phyloP scores from a whole-genome alignment of 192 early-diverging fungal species.

The Neocallimastix lanati region DNA sequence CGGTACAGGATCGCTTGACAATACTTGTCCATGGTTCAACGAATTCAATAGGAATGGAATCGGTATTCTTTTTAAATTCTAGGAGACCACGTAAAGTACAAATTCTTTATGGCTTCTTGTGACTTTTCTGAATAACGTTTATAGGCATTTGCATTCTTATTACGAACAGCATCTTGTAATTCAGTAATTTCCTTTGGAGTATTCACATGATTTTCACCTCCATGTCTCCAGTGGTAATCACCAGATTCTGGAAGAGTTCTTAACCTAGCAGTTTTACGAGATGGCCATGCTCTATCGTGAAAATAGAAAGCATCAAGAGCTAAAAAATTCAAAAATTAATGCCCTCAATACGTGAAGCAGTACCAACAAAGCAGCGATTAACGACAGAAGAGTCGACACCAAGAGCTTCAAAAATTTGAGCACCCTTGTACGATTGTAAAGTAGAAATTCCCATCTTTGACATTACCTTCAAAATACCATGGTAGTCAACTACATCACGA shows the following conservation, averaged over 20 bases:
- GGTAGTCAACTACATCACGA: constrained; percentile 66
- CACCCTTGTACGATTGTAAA: constrained; percentile 92
- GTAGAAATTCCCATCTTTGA: constrained; percentile 99
- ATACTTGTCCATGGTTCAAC: constrained; percentile 94
- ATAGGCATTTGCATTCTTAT: constrained; percentile 77
- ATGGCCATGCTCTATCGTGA: constrained; percentile 69
- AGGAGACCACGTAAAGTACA: constrained; percentile 90
- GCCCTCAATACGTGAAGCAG: constrained; percentile 87
- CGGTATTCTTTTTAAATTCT: constrained; percentile 60
- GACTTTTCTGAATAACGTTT: constrained; percentile 62
- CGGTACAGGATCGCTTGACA: constrained; percentile 89
- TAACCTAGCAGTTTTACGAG: constrained; percentile 36
- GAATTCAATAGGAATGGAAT: constrained; percentile 56
- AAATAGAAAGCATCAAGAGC: constrained; percentile 72
- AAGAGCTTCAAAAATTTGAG: constrained; percentile 95
- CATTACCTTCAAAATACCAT: constrained; percentile 97
- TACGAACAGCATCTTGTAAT: constrained; percentile 86
- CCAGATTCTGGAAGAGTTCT: constrained; percentile 75
- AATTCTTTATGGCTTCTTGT: constrained; percentile 60
- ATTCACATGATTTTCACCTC: constrained; percentile 81
- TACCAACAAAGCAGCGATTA: constrained; percentile 80
- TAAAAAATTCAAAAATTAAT: constrained; percentile 48
- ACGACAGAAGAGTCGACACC: constrained; percentile 79
- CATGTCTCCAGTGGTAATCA: constrained; percentile 93
- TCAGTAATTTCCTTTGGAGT: constrained; percentile 71